Base-by-base conservation (phyloP, 768 basidiomycete genomes). In the Pholiota conissans region DNA sequence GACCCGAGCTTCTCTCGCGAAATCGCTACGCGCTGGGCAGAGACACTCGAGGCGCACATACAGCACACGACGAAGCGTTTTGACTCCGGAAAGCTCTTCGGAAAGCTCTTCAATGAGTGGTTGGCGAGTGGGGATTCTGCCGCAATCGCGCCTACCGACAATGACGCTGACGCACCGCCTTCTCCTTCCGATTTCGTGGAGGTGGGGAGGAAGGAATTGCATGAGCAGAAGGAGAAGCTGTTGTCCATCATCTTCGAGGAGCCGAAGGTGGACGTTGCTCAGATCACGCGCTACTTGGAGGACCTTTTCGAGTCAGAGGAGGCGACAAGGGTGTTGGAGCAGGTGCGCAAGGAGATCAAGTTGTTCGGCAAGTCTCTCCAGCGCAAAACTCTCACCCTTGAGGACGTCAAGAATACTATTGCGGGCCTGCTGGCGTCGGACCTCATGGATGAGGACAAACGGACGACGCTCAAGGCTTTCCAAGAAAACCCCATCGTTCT, bases 41-140 rank as follows among this genome's bases (percentile, higher is more conserved):
- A 70, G n/a, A 71, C 71, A 0, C 63, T 79, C 18, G 75, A 79
- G 59, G 67, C 70, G 0, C 75, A 78, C 57, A 73, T 79, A 35
- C 63, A 58, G 3, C 76, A 76, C 48, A 71, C 68, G n/a, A 55
- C 63, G 29, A 70, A 68, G 61, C 69, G 73, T 7, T 77, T 78
- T 45, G 76, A 78, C 26, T 72, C 71, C 26, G 77, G 76, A 5
- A 74, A 68, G 47, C 67, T 78, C 6, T 80, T 78, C 24, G 77
- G 77, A 1, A 74, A 61, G 26, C 69, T 80, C 11, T 73, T 78
- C 58, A 75, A 76, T 42, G 78, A 80, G 56, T 79, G 78, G 78
- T 57, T 77, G 20, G 66, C 71, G 2, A 78, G 76, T 37, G 77
- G 76, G 1, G 77, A 79, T 62, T 76, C 75, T 0, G 69, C 68